Evolutionary conservation across 148 eudicot genomes (phyloP), one percentile per base, ranked within the genome.

Genomic region (Polygonum aviculare): DNA sequence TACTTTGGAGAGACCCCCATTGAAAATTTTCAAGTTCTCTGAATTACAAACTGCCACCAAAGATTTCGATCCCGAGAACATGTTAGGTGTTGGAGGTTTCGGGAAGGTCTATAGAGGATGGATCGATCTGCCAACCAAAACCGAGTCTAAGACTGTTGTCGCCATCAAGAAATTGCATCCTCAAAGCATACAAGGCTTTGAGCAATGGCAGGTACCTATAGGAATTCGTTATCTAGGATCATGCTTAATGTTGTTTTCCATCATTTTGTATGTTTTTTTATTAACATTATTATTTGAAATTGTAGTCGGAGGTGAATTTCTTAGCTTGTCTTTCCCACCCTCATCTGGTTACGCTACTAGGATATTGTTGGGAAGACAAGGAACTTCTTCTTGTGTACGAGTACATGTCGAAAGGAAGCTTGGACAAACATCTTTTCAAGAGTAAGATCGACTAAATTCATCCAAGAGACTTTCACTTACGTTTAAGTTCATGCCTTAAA

Each of bases 91-190:
- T 44, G 94, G 97, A 51, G 94, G 97, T 47, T 92, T 92, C 79
- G 97, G 97, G 57, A 90, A 80, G 47, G 94, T 92, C 12, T 90
- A 76, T 51, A 92, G 84, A 76, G 97, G 97, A 36, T 90, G 89
- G 88, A 86, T 92, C 73, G 91, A 89, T 72, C 86, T 84, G 69
- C 75, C 84, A 1, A 74, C 72, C 35, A 85, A 76, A 54, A 41
- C 31, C 71, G 87, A 87, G 35, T 31, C 86, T 5, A 90, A 90
- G 21, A 76, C 81, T 75, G 75, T 88, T 45, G 97, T 92, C 15
- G 97, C 97, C 21, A 84, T 92, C 76, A 92, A 92, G 82, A 90
- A 92, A 77, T 75, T 92, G 83, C 87, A 87, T 63, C 70, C 80
- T 14, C 89, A 86, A 79, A 90, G 97, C 57, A 18, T 82, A 73